phyloP scores from a whole-genome alignment of 1,139 yeast genomes.

The Suhomyces ambrosiae region DNA sequence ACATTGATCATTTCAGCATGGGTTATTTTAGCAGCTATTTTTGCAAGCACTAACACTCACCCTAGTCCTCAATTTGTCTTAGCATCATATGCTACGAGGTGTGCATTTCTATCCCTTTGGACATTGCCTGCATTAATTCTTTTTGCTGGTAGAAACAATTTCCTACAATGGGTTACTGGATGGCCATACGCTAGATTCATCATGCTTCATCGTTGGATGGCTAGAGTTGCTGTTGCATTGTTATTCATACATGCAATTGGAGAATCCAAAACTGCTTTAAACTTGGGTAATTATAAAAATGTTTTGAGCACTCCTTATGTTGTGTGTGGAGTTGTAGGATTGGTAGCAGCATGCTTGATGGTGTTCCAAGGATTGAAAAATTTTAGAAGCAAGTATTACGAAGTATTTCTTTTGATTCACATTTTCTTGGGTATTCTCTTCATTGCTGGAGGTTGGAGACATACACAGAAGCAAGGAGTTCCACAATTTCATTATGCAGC shows the following conservation, averaged over 20 bases:
- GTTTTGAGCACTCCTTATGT: constrained; percentile 11
- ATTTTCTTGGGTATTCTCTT: constrained; percentile 19
- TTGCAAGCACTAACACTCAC: constrained; percentile 12
- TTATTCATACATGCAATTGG: constrained; percentile 21
- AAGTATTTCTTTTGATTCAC: constrained; percentile 22
- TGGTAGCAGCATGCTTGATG: constrained; percentile 15
- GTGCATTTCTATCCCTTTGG: constrained; percentile 7
- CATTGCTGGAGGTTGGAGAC: constrained; percentile 20
- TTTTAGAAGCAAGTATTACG: constrained; percentile 20
- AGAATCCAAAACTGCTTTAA: constrained; percentile 11
- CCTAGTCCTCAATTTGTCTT: constrained; percentile 12
- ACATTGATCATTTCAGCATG: constrained; percentile 18
- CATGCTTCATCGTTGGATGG: constrained; percentile 27
- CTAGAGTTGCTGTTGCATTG: constrained; percentile 20
- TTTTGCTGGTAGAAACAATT: constrained; percentile 30
- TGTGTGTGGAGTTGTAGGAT: constrained; percentile 21
- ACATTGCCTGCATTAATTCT: constrained; percentile 18
- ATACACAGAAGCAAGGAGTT: constrained; percentile 2
- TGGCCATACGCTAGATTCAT: constrained; percentile 24
- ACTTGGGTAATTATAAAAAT: constrained; percentile 1
- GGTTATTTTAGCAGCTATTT: constrained; percentile 16
- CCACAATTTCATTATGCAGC: constrained; percentile 19
- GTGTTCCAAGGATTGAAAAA: constrained; percentile 17
- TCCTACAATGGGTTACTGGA: constrained; percentile 30
- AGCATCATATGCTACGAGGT: constrained; percentile 3